Evolutionary conservation across 106 monocot species (phyloP), one percentile per base, ranked within the genome.

Genomic region (Dendrobium officinale): DNA sequence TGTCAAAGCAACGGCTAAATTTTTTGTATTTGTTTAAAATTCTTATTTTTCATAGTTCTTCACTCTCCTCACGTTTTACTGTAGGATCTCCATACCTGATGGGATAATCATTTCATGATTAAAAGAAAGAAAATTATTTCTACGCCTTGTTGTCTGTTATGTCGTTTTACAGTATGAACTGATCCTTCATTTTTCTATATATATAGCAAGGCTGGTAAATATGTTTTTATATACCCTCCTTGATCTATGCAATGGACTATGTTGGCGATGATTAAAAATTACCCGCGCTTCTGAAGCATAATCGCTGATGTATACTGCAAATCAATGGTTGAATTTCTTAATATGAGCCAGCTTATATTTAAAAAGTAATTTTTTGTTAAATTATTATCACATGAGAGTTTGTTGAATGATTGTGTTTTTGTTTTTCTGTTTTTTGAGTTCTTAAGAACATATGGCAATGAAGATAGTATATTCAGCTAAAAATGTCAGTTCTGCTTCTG

Each of bases 251-350:
- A 15, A 13, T 51, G 10, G 16, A 51, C 10, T 33, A 68, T 72
- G 49, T 75, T 85, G 85, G 87, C 85, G 11, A 83, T 89, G 82
- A 84, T 87, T 82, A 82, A 17, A 83, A 41, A 79, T 51, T 87
- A 90, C 76, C 87, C 89, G 87, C 86, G 87, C 87, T 87, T 90
- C 89, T 90, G 89, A 90, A 74, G 5, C 74, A 51, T 55, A 4
- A 41, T 67, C 48, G 41, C 49, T 90, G 85, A 87, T 85, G 87
- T 31, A 87, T 20, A 79, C 68, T 51, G 79, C 42, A 85, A 84
- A 75, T 82, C 41, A 80, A 80, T 83, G 87, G 90, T 90, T 90
- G 90, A 90, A 90, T 90, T 87, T 90, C 90, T 90, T 90, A 59
- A 87, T 85, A 85, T 87, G 90, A 87, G 85, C 85, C 77, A 7